Base-by-base conservation (phyloP, 177 flowering plant species). In the Telopea speciosissima region DNA sequence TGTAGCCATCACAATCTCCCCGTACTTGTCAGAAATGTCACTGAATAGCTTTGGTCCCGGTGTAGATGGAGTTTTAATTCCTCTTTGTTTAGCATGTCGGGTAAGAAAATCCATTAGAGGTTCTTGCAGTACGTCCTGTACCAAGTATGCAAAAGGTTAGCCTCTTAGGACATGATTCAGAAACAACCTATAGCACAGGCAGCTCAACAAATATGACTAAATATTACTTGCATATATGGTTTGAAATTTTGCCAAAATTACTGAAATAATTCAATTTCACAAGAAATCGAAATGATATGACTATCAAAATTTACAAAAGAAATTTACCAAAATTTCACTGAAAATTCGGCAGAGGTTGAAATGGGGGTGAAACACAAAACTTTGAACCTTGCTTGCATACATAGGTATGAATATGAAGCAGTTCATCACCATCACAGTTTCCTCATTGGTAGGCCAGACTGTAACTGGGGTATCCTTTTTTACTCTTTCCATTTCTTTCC, bases 61-160 rank as follows among this genome's bases (percentile, higher is more conserved):
- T 8, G 73, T 21, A 71, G 83, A 19, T 61, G 78, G 75, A 70
- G 61, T 24, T 70, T 66, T 73, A 19, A 79, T 49, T 56, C 81
- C 85, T 40, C 72, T 80, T 63, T 59, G 74, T 44, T 74, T 71
- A 5, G 79, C 77, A 66, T 85, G 85, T 76, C 82, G 89, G 67
- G 71, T 72, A 65, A 92, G 78, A 71, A 86, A 68, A 54, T 80
- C 70, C 81, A 86, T 82, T 21, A 86, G 82, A 44, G 97, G 96
- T 68, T 88, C 89, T 73, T 88, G 89, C 70, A 95, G 81, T 62
- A 80, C 44, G 70, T 83, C 92, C 98, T 93, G 79, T 63, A 81
- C 16, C 22, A 63, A 1, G 45, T 19, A 36, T 8, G 9, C 40
- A 25, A 25, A 0, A 49, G 61, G 2, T 49, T 63, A 70, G 42